Evolutionary conservation across 1,139 yeast genomes (phyloP), one percentile per base, ranked within the genome.

Genomic region (Taphrina betulina): DNA sequence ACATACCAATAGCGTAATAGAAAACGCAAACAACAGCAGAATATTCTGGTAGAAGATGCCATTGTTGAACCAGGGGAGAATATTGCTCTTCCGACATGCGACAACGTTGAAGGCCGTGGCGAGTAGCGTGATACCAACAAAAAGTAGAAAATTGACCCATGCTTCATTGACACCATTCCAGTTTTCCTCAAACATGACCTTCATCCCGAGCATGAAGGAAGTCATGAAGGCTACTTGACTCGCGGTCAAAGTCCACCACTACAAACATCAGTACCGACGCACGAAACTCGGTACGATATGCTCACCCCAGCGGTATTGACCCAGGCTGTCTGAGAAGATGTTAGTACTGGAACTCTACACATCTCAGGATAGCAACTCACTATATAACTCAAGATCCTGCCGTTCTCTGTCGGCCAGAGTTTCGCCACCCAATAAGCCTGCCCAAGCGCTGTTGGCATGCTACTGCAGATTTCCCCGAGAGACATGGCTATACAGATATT

Each of bases 381-480:
- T 10, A 36, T 35, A 44, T 57, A 60, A 5, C 60, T 57, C 38
- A 64, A 53, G 5, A 62, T 64, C 28, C 65, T 37, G 5, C 46
- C 54, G 8, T 20, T 33, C 19, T 50, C 46, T 3, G 44, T 34
- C 5, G 54, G 54, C 46, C 46, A 50, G 8, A 50, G 33, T 19
- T 31, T 31, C 2, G 54, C 29, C n/a, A 41, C 46, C 69, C 71
- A 69, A n/a, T 52, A 50, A 43, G 64, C 63, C 34, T 62, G 65
- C 1, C 71, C 72, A 14, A 68, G 66, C 22, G 83, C 78, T 3
- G 88, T 82, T 54, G 89, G 89, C 64, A 79, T 79, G 16, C 85
- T 77, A 17, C 82, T 77, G 1, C 85, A 83, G 58, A 81, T 71
- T 62, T 82, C 82, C 20, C 85, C 78, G 76, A 83, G 54, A n/a